These are phyloP conservation scores for Mucor saturninus DNA, from an alignment of 371 early-diverging fungal species.

Conservation along the genomic window DNA sequence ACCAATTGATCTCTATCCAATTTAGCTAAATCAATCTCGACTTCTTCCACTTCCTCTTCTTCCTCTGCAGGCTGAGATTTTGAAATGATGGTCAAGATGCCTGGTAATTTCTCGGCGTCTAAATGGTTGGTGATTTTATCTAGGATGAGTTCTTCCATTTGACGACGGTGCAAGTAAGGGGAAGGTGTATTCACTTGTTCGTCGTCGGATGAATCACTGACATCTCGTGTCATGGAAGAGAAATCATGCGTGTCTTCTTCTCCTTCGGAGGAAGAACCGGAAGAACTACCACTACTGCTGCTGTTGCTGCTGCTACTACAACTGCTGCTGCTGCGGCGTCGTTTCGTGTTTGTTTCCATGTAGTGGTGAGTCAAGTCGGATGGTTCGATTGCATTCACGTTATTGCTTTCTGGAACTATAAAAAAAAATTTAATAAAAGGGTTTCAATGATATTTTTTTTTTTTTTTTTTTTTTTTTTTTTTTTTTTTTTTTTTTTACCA, in stretches of 20 bases:
- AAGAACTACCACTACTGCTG: neutral
- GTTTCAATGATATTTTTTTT: neutral
- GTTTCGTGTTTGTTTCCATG: neutral
- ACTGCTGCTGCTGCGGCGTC: constrained; percentile 5
- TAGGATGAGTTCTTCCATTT: constrained; percentile 33
- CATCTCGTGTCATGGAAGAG: neutral
- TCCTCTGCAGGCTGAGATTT: neutral
- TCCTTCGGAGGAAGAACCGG: constrained; percentile 7
- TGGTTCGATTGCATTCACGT: no score
- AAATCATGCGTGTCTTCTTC: constrained; percentile 3
- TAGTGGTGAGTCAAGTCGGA: no score
- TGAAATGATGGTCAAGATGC: constrained; percentile 31
- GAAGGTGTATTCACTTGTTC: neutral
- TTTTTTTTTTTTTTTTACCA: constrained; percentile 11
- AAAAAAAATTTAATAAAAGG: no score
- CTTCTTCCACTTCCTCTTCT: constrained; percentile 28
- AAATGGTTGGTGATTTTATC: constrained; percentile 34
- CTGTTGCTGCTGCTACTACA: neutral
- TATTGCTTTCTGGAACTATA: no score
- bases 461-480: neutral
- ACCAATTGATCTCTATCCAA: constrained; percentile 26
- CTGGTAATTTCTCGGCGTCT: constrained; percentile 32
- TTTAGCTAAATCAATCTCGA: constrained; percentile 34
- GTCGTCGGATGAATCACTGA: constrained; percentile 3
- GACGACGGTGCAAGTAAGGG: constrained; percentile 17